Evolutionary conservation across 2,329 filamentous ascomycete species (phyloP).

Genomic region (Botryotinia globosa): DNA sequence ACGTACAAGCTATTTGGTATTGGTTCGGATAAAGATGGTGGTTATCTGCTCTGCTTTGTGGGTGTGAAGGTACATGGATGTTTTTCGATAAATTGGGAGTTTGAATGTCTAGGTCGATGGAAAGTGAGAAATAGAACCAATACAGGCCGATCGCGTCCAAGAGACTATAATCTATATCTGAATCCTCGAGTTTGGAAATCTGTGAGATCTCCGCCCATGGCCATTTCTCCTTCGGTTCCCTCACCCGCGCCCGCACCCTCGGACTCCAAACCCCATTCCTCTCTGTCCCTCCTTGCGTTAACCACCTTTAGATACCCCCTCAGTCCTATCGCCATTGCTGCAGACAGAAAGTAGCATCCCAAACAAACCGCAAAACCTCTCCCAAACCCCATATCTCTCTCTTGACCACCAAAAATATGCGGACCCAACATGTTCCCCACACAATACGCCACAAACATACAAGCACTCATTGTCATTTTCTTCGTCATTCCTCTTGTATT

Average conservation of each 20-base stretch:
- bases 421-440: constrained; percentile 34
- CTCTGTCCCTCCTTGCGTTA: constrained; percentile 25
- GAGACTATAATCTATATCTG: constrained; percentile 7
- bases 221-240: not conserved
- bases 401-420: constrained; percentile 27
- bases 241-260: too few species aligned
- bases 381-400: constrained; percentile 25
- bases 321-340: constrained; percentile 24
- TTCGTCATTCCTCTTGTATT: constrained; percentile 38
- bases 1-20: not conserved
- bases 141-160: not conserved
- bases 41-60: not conserved
- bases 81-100: not conserved
- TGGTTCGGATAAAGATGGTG: not conserved
- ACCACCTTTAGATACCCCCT: constrained; percentile 27
- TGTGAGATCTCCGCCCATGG: not conserved
- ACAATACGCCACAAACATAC: constrained; percentile 29
- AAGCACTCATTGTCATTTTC: constrained; percentile 37
- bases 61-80: not conserved
- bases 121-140: not conserved
- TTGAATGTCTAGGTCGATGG: not conserved
- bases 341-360: constrained; percentile 30
- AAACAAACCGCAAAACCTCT: constrained; percentile 34
- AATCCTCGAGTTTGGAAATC: constrained; percentile 7
- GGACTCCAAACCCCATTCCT: not conserved